Conservation (phyloP, 2,329 filamentous ascomycete genomes). For the Aspergillus uvarum region DNA sequence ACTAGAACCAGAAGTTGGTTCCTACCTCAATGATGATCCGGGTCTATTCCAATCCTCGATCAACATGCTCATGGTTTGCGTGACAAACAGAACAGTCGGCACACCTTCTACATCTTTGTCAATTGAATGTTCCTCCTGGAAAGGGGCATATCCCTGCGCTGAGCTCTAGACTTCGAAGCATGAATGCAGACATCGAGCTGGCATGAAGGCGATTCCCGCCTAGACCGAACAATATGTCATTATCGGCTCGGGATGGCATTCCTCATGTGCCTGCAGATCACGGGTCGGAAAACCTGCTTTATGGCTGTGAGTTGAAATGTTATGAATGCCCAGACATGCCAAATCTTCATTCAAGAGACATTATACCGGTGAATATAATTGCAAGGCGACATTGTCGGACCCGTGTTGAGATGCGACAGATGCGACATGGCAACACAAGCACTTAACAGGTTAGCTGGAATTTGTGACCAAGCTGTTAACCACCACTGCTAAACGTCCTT, state of each 20-base stretch:
- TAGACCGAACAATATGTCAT: background rate
- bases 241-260: background rate
- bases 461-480: no score
- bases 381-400: no score
- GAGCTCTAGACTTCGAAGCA: background rate
- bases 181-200: background rate
- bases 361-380: no score
- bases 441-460: no score
- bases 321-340: background rate
- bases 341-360: background rate
- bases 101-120: background rate
- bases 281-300: background rate
- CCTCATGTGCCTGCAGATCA: background rate
- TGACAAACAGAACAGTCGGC: background rate
- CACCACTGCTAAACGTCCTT: no score
- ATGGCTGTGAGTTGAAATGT: background rate
- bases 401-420: no score
- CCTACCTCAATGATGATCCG: background rate
- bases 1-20: background rate
- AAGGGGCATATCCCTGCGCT: background rate
- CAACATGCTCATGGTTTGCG: background rate
- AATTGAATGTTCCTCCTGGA: background rate
- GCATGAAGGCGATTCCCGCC: background rate
- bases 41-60: background rate
- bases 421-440: no score